Evolutionary conservation across 2,329 filamentous ascomycete species (phyloP), one percentile per base, ranked within the genome.

Genomic region (Penicillium griseofulvum): DNA sequence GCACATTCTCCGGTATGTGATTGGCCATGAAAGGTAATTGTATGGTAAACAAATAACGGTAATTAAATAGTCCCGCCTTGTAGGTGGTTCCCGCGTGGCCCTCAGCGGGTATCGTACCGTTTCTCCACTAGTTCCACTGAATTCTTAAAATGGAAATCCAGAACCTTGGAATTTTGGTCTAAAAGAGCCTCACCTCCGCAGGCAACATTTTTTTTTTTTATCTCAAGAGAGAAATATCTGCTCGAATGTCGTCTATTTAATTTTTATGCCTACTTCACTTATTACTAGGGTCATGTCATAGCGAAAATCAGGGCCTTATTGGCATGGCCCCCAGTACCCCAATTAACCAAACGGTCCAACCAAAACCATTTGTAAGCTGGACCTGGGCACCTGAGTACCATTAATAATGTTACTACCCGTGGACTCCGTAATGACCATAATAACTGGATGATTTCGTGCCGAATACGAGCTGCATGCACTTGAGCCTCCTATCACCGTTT

Each of bases 81-180:
- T 16, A 36, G 22, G 31, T 34, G 52, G 52, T 16, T 49, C 51
- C 50, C 43, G 44, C 36, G 36, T 41, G 43, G 43, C n/a, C 22
- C 29, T 11, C 17, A 24, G 19, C 45, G 47, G 38, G 46, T 51
- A 55, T 34, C 12, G 31, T 55, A 55, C 28, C 26, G 47, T 55
- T 51, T 49, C 48, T 44, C 48, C 48, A 43, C 48, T 5, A 5
- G 47, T 49, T 39, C 47, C 52, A 45, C 52, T 49, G n/a, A 3
- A 2, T 50, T 55, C 39, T 51, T 55, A 49, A 54, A 54, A 49
- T 55, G 52, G 52, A 55, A 53, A 52, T n/a, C 12, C 11, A 31
- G 29, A 31, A 31, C 11, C 12, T 31, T 12, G 29, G 29, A 31
- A 29, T 29, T 3, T 14, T 14, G 22, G 2, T 22, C 22, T 22